Evolutionary conservation across 2,329 filamentous ascomycete genomes (phyloP), one percentile per base, ranked within the genome.

Genomic region (Scedosporium minutisporum): DNA sequence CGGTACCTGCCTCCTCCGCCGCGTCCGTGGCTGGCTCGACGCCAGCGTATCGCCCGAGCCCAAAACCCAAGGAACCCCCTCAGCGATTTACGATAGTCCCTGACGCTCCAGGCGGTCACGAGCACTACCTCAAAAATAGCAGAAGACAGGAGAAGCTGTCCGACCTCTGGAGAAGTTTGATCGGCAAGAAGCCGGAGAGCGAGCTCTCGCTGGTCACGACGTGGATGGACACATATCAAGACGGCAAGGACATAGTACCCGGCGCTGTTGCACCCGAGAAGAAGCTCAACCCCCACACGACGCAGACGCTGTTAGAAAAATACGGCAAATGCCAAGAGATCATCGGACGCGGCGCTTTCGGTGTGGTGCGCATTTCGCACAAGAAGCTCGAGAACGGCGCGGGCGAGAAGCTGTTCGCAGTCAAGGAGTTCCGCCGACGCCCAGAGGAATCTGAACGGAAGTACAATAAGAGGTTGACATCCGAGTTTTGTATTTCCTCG

Each of bases 281-380:
- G 77, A 95, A 88, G 73, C 86, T 85, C 25, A 88, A 88, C 0
- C 84, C 88, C 6, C 90, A 88, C 70, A 82, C 89, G 16, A 86
- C 86, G 21, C 71, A 73, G 3, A 92, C 92, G 0, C 80, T 99
- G 58, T 90, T 95, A 1, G 91, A 97, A 71, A 97, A 97, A 74
- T 99, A 99, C 73, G 95, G 95, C 69, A 97, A 97, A 77, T 97
- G 95, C 72, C 93, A 97, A 72, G 95, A 99, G 74, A 87, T 99
- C 41, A 91, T 99, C 25, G 95, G 95, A 21, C 91, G 93, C 44
- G 95, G 95, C 65, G 95, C 95, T 51, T 99, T 99, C 74, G 95
- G 95, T 63, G 96, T 99, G 66, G 95, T 99, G 66, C 87, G 95
- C 65, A 96, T 97, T 74, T 96, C 93, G 16, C 95, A 97, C 83